Conservation (phyloP, 2,329 filamentous ascomycete species). For the Pseudodiploospora longispora region DNA sequence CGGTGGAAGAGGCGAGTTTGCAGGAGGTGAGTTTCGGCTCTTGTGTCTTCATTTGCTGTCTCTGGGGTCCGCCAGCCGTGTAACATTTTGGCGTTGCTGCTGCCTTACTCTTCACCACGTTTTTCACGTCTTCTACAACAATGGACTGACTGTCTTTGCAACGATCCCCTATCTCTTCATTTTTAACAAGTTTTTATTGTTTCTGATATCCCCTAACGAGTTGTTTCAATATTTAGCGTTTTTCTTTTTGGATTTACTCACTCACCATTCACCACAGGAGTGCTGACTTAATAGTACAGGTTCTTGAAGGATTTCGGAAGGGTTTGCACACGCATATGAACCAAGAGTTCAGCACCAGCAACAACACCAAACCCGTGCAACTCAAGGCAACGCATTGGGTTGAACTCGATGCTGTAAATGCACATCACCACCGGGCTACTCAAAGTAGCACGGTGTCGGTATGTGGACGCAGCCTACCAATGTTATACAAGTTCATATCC, state of each 20-base stretch:
- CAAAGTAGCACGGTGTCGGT: constrained; percentile 40
- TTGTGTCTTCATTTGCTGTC: neutral
- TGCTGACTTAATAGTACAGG: constrained; percentile 6
- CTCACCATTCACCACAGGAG: too few species aligned
- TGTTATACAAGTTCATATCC: constrained; percentile 49
- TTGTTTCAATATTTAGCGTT: too few species aligned
- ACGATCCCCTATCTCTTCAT: too few species aligned
- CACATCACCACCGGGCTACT: constrained; percentile 39
- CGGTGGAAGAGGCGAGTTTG: constrained; percentile 49
- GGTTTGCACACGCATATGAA: neutral
- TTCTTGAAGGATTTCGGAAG: constrained; percentile 16
- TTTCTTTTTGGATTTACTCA: constrained; percentile 1
- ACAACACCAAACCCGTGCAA: constrained; percentile 3
- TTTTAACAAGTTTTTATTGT: too few species aligned
- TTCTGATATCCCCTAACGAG: too few species aligned
- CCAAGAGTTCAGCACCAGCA: constrained; percentile 1
- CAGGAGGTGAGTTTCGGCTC: constrained; percentile 44
- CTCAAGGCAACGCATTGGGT: constrained; percentile 32
- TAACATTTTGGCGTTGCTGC: too few species aligned
- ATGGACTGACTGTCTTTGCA: too few species aligned
- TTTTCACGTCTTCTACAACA: too few species aligned
- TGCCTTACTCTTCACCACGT: too few species aligned
- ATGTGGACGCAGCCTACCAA: constrained; percentile 43
- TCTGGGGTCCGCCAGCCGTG: too few species aligned
- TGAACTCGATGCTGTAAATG: constrained; percentile 38